Evolutionary conservation across 2,329 filamentous ascomycete genomes (phyloP).

Genomic region (Aureobasidium sp.): DNA sequence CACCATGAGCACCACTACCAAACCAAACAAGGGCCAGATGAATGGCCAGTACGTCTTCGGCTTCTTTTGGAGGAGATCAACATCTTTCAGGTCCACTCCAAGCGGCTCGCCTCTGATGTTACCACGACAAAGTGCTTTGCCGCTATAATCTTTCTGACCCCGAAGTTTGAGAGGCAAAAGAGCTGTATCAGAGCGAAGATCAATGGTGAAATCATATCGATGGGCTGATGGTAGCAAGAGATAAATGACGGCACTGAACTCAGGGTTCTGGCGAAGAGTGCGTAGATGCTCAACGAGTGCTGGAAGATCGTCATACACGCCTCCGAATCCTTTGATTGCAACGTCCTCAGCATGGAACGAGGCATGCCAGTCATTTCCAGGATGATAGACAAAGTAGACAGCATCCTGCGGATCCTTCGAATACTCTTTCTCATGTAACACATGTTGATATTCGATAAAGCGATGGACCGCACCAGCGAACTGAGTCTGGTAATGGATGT

Average conservation of each 20-base stretch:
- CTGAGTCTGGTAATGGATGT: conserved; percentile 7
- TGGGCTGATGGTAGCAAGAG: neutral
- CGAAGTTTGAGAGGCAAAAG: conserved; percentile 1
- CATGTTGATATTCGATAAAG: conserved; percentile 3
- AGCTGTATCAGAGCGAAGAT: neutral
- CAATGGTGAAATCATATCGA: neutral
- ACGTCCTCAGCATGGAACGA: neutral
- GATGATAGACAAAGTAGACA: conserved; percentile 10
- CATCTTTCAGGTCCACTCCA: neutral
- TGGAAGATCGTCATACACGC: neutral
- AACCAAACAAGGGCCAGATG: neutral
- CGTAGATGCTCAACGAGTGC: neutral
- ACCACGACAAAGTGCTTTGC: neutral
- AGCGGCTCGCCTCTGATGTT: neutral
- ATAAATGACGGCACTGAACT: neutral
- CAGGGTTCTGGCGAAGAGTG: neutral
- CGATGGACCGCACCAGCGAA: neutral
- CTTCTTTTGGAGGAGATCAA: neutral
- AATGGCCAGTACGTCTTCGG: neutral
- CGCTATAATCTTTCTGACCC: neutral
- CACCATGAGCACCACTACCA: neutral
- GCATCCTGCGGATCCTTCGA: neutral
- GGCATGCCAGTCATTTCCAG: conserved; percentile 9
- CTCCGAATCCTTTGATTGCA: neutral
- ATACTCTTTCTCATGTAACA: neutral